Evolutionary conservation across 106 monocot species (phyloP).

Genomic region (Triglochin maritima): DNA sequence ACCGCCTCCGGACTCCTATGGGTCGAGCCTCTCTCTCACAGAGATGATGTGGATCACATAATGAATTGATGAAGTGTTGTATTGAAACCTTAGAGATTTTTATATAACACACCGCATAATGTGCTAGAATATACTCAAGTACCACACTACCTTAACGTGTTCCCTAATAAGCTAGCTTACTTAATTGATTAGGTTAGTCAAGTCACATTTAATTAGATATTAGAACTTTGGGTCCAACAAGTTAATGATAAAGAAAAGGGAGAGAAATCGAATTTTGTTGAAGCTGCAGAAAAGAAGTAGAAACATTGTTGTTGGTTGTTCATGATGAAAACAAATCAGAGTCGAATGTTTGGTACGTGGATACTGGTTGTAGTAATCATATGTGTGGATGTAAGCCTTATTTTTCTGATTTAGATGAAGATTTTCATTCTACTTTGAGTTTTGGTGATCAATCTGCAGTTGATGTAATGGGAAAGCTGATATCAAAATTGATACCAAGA

Average conservation of each 20-base stretch:
- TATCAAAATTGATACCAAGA: too few relatives aligned
- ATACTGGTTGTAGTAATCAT: constrained; percentile 6
- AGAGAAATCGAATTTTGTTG: background rate
- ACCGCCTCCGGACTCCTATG: too few relatives aligned
- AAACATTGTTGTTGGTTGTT: background rate
- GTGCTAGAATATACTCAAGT: too few relatives aligned
- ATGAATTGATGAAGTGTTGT: background rate
- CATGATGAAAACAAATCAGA: background rate
- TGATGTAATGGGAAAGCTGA: constrained; percentile 18
- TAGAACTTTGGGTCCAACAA: too few relatives aligned
- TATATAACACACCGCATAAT: too few relatives aligned
- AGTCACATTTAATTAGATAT: too few relatives aligned
- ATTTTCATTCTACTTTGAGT: constrained; percentile 9
- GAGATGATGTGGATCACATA: background rate
- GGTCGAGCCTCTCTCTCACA: too few relatives aligned
- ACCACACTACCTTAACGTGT: too few relatives aligned
- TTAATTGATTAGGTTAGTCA: too few relatives aligned
- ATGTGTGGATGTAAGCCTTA: too few relatives aligned
- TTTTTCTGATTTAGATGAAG: constrained; percentile 23
- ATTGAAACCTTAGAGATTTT: too few relatives aligned
- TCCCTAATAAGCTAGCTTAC: too few relatives aligned
- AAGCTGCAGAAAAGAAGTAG: constrained; percentile 1
- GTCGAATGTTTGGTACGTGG: background rate
- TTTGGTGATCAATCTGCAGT: constrained; percentile 21
- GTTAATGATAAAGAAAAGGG: background rate